Conservation (phyloP, 768 basidiomycete genomes). For the Tephrocybe sp. region DNA sequence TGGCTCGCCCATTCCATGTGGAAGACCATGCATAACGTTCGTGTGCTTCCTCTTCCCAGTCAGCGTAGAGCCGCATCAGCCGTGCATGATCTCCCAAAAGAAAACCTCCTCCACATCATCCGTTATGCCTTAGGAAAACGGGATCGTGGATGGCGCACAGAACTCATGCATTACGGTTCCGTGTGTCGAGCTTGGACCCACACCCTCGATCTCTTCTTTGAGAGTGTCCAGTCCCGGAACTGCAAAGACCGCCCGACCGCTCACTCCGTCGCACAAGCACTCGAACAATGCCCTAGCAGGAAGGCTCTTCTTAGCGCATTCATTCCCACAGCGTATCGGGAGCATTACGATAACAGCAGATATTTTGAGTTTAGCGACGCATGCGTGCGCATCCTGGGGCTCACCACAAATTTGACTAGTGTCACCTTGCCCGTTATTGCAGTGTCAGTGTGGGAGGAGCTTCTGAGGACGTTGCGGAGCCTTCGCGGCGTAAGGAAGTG, state of each 20-base stretch:
- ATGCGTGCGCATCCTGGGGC: constrained; percentile 1
- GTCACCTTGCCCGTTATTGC: neutral
- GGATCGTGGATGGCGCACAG: constrained; percentile 1
- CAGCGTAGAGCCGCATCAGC: neutral
- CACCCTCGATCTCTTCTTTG: constrained; percentile 3
- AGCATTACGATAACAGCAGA: neutral
- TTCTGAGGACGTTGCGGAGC: neutral
- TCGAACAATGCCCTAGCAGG: constrained; percentile 1
- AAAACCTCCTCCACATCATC: neutral
- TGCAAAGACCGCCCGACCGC: constrained; percentile 3
- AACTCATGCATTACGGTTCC: constrained; percentile 1
- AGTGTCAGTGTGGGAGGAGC: neutral
- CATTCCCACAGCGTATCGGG: neutral
- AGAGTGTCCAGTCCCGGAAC: neutral
- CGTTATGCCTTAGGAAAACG: constrained; percentile 2
- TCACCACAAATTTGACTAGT: neutral
- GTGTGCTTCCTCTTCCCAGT: constrained; percentile 1
- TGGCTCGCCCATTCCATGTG: neutral
- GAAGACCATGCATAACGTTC: neutral
- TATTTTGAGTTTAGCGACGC: constrained; percentile 2
- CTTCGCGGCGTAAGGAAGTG: neutral
- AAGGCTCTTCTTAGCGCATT: neutral
- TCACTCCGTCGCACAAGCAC: neutral
- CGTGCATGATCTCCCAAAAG: neutral
- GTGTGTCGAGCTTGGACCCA: constrained; percentile 6